These are phyloP conservation scores for Penicillium malachiteum DNA, from an alignment of 495 filamentous ascomycete species.

Conservation along the genomic window DNA sequence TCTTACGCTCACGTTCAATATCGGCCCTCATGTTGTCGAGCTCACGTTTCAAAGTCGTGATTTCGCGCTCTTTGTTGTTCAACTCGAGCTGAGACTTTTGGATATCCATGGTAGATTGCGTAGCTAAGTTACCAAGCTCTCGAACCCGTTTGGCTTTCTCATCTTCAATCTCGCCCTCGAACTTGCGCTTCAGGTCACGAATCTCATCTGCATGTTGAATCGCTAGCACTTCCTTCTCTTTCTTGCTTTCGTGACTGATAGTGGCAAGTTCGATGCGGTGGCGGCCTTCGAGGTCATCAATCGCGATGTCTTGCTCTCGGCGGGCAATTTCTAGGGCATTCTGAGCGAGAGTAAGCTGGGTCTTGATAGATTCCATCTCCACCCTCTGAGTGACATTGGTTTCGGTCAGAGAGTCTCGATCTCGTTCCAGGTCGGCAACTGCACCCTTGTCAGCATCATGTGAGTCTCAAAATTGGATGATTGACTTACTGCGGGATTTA, in stretches of 20 bases:
- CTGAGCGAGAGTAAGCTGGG: conserved; percentile 42
- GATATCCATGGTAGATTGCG: conserved; percentile 58
- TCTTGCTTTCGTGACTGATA: conserved; percentile 36
- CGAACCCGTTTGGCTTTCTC: conserved; percentile 56
- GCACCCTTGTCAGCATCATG: conserved; percentile 9
- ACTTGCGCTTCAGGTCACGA: conserved; percentile 44
- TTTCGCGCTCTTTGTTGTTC: conserved; percentile 60
- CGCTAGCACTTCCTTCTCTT: conserved; percentile 37
- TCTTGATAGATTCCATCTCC: conserved; percentile 58
- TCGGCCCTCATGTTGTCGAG: conserved; percentile 56
- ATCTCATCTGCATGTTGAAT: conserved; percentile 51
- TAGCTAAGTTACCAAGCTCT: conserved; percentile 66
- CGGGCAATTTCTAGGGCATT: conserved; percentile 49
- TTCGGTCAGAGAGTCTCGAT: conserved; percentile 55
- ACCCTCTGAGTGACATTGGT: conserved; percentile 55
- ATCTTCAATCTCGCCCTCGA: conserved; percentile 61
- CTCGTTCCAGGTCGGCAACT: conserved; percentile 69
- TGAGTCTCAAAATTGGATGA: too few relatives aligned
- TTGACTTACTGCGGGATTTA: conserved; percentile 67
- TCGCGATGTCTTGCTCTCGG: conserved; percentile 53
- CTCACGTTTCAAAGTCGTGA: conserved; percentile 51
- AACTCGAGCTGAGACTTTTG: conserved; percentile 63
- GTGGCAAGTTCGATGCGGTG: conserved; percentile 51
- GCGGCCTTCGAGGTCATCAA: conserved; percentile 56
- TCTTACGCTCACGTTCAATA: conserved; percentile 59